A percentile compares a stretch with the other conserved stretches of the same genome.
Conservation (phyloP, 768 basidiomycete species). For the Dentipellis sp. region DNA sequence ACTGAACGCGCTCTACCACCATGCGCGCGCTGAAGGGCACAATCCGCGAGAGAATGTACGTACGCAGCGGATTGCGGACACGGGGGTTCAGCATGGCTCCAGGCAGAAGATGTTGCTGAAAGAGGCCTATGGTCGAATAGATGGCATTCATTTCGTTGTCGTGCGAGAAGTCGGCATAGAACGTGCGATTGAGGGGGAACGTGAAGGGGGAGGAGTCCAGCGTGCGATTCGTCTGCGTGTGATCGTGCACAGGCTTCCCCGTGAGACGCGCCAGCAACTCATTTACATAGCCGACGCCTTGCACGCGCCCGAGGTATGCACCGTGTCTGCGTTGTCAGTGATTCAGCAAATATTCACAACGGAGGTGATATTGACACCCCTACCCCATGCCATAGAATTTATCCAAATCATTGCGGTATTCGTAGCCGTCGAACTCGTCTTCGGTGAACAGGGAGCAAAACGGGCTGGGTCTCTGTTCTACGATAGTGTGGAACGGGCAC, state of each 20-base stretch:
- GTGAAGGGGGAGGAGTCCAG: conserved; percentile 52
- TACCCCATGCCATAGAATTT: conserved; percentile 77
- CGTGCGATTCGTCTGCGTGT: conserved; percentile 71
- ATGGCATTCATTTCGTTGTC: conserved; percentile 82
- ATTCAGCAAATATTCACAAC: not conserved
- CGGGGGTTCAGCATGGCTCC: conserved; percentile 17
- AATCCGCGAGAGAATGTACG: conserved; percentile 49
- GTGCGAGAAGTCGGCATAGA: conserved; percentile 80
- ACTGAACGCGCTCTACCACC: conserved; percentile 62
- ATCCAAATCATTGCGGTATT: conserved; percentile 63
- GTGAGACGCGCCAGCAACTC: conserved; percentile 83
- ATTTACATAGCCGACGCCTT: conserved; percentile 83
- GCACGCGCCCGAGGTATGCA: conserved; percentile 58
- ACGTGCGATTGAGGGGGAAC: conserved; percentile 57
- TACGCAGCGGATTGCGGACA: conserved; percentile 14
- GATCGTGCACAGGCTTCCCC: conserved; percentile 47
- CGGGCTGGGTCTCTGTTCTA: conserved; percentile 38
- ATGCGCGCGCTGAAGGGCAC: conserved; percentile 72
- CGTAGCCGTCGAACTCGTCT: conserved; percentile 57
- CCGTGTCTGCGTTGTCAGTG: conserved; percentile 41
- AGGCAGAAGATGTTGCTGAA: conserved; percentile 12
- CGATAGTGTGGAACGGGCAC: conserved; percentile 75
- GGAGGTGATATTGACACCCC: conserved; percentile 12
- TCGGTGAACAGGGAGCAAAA: conserved; percentile 67
- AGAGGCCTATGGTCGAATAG: conserved; percentile 47